phyloP scores from a whole-genome alignment of 257 asterid genomes.

The Solanum chilense region DNA sequence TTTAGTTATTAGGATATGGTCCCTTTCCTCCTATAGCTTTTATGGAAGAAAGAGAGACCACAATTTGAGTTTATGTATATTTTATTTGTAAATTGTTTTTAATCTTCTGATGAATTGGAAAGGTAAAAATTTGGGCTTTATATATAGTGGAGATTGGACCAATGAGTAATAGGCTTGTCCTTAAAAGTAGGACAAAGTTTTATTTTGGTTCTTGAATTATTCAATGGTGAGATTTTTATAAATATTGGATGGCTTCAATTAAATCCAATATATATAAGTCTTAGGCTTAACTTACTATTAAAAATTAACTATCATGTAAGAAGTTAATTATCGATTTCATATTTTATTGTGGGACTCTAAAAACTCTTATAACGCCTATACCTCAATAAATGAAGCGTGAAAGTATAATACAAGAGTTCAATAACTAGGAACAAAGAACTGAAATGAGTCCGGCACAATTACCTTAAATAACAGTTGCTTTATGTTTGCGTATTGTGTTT shows the following conservation, averaged over 20 bases:
- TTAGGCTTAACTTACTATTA: too few relatives aligned
- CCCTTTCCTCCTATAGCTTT: neutral
- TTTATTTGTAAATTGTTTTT: neutral
- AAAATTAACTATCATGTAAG: too few relatives aligned
- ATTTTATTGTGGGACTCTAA: too few relatives aligned
- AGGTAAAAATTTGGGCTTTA: neutral
- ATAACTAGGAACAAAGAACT: too few relatives aligned
- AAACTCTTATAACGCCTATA: too few relatives aligned
- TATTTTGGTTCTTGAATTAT: neutral
- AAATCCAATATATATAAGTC: slow-evolving; percentile 5
- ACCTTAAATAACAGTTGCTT: neutral
- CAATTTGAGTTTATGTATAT: neutral
- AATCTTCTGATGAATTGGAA: neutral
- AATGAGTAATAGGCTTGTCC: neutral
- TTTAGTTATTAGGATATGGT: neutral
- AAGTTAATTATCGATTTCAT: too few relatives aligned
- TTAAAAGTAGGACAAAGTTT: neutral
- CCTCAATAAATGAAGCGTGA: too few relatives aligned
- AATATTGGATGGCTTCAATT: neutral
- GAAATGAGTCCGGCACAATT: rapidly evolving
- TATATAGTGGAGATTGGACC: neutral
- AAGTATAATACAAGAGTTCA: too few relatives aligned
- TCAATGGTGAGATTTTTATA: neutral
- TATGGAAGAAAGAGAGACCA: neutral
- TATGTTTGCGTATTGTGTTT: neutral